Conservation (phyloP, 805 yeast species). For the Spathaspora arborariae region DNA sequence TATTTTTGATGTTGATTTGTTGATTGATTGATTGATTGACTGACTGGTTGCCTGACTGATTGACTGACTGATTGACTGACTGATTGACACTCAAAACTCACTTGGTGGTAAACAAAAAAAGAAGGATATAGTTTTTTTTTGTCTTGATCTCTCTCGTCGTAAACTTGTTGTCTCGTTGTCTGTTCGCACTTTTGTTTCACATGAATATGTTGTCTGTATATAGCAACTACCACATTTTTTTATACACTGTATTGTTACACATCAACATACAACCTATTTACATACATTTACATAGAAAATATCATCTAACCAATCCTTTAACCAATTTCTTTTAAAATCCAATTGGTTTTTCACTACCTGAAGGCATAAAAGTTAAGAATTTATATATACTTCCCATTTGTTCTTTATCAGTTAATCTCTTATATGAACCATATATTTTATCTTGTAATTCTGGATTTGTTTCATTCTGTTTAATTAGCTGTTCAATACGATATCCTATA, state of each 20-base stretch:
- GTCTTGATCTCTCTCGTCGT: too few relatives aligned
- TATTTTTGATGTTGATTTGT: too few relatives aligned
- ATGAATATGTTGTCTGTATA: too few relatives aligned
- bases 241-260: neutral
- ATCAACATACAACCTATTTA: neutral
- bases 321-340: slow-evolving; percentile 38
- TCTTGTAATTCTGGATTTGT: slow-evolving; percentile 44
- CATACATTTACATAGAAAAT: neutral
- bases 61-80: too few relatives aligned
- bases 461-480: slow-evolving; percentile 43
- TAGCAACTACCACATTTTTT: too few relatives aligned
- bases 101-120: too few relatives aligned
- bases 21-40: too few relatives aligned
- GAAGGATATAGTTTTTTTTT: too few relatives aligned
- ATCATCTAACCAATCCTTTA: neutral
- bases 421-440: slow-evolving; percentile 53
- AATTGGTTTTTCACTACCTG: slow-evolving; percentile 39
- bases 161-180: too few relatives aligned
- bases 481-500: slow-evolving; percentile 64
- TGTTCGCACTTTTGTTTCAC: too few relatives aligned
- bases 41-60: too few relatives aligned
- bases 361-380: slow-evolving; percentile 59
- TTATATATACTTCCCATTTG: slow-evolving; percentile 79
- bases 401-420: slow-evolving; percentile 59
- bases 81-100: too few relatives aligned